Percentiles rank a stretch among this genome's conserved stretches.
These are phyloP conservation scores for Cordyceps javanica DNA, from an alignment of 2,329 filamentous ascomycete species.

Conservation along the genomic window DNA sequence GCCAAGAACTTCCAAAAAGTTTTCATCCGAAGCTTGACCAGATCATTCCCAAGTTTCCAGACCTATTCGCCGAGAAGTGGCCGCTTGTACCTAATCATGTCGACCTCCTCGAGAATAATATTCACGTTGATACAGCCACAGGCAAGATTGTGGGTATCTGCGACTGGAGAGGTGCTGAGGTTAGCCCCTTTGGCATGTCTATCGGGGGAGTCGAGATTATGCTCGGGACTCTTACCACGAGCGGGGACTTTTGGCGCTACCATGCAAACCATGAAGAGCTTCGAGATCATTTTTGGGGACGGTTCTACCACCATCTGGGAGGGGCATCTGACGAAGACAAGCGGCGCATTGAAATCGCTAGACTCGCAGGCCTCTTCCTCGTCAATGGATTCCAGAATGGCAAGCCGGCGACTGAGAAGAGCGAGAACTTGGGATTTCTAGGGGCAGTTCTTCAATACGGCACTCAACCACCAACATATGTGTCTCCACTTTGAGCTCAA, in stretches of 20 bases:
- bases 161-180: conserved; percentile 23
- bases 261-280: not conserved
- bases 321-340: not conserved
- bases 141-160: conserved; percentile 24
- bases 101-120: conserved; percentile 25
- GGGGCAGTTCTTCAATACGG: not conserved
- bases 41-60: conserved; percentile 13
- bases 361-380: not conserved
- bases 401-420: not conserved
- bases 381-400: not conserved
- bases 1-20: conserved; percentile 9
- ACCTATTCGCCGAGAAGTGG: not conserved
- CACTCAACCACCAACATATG: not conserved
- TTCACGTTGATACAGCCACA: conserved; percentile 21
- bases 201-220: conserved; percentile 20
- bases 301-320: not conserved
- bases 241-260: not conserved
- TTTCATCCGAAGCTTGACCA: conserved; percentile 15
- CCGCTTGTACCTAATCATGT: conserved; percentile 21
- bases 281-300: not conserved
- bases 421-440: not conserved
- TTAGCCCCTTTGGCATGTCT: conserved; percentile 24
- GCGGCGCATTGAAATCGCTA: not conserved
- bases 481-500: too few relatives aligned
- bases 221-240: conserved; percentile 7